Evolutionary conservation across 805 yeast species (phyloP).

Genomic region (Candida pseudofarinosa): DNA sequence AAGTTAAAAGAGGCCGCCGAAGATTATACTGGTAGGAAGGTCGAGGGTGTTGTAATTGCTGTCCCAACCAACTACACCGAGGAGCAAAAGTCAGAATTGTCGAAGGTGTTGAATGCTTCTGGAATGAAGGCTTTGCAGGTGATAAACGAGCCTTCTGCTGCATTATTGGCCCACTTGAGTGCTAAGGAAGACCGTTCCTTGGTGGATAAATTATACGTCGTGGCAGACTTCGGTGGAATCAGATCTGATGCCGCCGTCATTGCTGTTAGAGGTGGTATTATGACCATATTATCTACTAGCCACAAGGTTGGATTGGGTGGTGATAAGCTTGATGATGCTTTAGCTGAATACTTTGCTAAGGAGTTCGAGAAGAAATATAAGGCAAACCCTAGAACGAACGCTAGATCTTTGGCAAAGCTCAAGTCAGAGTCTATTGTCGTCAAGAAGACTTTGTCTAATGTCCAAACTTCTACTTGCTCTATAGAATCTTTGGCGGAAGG

Average conservation of each 20-base stretch:
- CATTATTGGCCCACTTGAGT: conserved; percentile 75
- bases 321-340: conserved; percentile 71
- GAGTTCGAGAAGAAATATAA: conserved; percentile 89
- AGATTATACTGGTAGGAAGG: conserved; percentile 79
- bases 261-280: conserved; percentile 89
- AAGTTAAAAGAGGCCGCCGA: conserved; percentile 85
- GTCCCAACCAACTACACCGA: conserved; percentile 86
- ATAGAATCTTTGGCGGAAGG: conserved; percentile 95
- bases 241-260: conserved; percentile 93
- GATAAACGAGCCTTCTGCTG: conserved; percentile 89
- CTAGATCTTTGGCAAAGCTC: conserved; percentile 86
- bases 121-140: conserved; percentile 81
- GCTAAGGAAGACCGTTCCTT: conserved; percentile 42
- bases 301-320: conserved; percentile 88
- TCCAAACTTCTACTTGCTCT: conserved; percentile 83
- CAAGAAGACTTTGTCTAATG: conserved; percentile 89
- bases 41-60: conserved; percentile 82
- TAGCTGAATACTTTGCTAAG: conserved; percentile 81
- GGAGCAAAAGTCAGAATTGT: conserved; percentile 63
- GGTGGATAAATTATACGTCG: conserved; percentile 77
- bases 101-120: conserved; percentile 59
- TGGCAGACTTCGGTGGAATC: conserved; percentile 95
- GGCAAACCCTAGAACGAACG: conserved; percentile 73
- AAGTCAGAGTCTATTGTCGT: conserved; percentile 76
- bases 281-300: conserved; percentile 81